phyloP scores from a whole-genome alignment of 2,329 filamentous ascomycete species.

The Pseudogymnoascus sp. region DNA sequence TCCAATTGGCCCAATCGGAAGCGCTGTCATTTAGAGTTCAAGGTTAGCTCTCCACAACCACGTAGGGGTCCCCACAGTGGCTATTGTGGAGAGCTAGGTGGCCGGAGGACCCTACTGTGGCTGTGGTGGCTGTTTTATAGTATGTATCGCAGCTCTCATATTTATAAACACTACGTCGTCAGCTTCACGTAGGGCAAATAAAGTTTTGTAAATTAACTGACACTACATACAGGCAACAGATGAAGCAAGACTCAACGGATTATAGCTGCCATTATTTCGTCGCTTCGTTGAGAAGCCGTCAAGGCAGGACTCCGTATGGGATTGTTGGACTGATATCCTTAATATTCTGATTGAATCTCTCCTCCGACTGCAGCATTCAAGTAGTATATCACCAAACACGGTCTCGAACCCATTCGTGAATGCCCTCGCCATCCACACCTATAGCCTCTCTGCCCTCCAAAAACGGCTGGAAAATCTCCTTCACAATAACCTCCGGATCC shows the following conservation, averaged over 20 bases:
- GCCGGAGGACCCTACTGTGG: not conserved
- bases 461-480: not conserved
- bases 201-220: no score
- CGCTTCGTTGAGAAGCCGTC: constrained; percentile 10
- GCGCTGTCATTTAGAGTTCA: constrained; percentile 1
- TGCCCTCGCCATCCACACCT: not conserved
- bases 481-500: not conserved
- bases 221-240: no score
- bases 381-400: not conserved
- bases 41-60: not conserved
- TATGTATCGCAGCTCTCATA: not conserved
- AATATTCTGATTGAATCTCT: not conserved
- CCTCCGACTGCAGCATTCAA: not conserved
- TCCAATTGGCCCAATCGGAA: not conserved
- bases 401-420: not conserved
- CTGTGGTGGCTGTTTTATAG: no score
- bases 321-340: no score
- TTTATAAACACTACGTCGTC: not conserved
- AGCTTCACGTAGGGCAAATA: not conserved
- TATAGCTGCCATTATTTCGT: constrained; percentile 2
- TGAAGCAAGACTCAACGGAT: constrained; percentile 13
- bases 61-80: not conserved
- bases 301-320: no score
- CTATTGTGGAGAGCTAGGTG: not conserved
- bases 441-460: not conserved